These are phyloP conservation scores for Fusarium nurragi DNA, from an alignment of 2,329 filamentous ascomycete species.

Conservation along the genomic window DNA sequence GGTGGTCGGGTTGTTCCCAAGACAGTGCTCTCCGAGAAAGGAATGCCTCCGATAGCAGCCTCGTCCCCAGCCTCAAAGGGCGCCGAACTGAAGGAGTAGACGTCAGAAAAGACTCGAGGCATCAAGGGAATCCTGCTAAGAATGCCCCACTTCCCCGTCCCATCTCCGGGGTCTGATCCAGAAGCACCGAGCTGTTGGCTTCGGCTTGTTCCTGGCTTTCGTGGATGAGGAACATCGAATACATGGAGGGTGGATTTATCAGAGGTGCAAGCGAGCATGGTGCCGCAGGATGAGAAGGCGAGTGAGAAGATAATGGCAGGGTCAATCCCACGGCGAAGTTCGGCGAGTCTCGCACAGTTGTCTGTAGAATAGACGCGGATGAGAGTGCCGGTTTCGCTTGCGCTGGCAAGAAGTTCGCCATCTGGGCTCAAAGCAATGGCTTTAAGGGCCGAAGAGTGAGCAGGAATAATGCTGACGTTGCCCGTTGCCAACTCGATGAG, in stretches of 20 bases:
- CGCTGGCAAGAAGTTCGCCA: slow-evolving; percentile 84
- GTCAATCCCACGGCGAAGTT: slow-evolving; percentile 89
- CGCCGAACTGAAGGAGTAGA: slow-evolving; percentile 83
- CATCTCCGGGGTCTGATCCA: slow-evolving; percentile 57
- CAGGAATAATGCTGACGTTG: slow-evolving; percentile 92
- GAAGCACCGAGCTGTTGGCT: slow-evolving; percentile 44
- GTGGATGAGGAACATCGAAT: slow-evolving; percentile 79
- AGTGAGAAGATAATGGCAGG: slow-evolving; percentile 87
- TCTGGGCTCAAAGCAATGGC: slow-evolving; percentile 83
- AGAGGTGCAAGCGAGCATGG: slow-evolving; percentile 87
- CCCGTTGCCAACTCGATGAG: slow-evolving; percentile 80
- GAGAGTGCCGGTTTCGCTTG: slow-evolving; percentile 89
- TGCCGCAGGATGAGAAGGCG: slow-evolving; percentile 83
- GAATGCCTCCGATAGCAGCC: slow-evolving; percentile 57
- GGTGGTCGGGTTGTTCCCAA: slow-evolving; percentile 67
- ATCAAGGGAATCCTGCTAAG: slow-evolving; percentile 84
- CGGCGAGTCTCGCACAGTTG: slow-evolving; percentile 82
- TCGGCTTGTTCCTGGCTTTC: slow-evolving; percentile 50
- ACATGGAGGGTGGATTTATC: slow-evolving; percentile 97
- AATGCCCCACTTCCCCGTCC: slow-evolving; percentile 83
- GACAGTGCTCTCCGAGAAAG: slow-evolving; percentile 56
- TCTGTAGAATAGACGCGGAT: slow-evolving; percentile 85
- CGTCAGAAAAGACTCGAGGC: slow-evolving; percentile 87
- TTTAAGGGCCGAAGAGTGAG: slow-evolving; percentile 81
- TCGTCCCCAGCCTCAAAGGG: slow-evolving; percentile 89